A percentile compares a stretch with the other conserved stretches of the same genome.
These are phyloP conservation scores for Xylaria sp. DNA, from an alignment of 2,329 filamentous ascomycete species.

Conservation along the genomic window DNA sequence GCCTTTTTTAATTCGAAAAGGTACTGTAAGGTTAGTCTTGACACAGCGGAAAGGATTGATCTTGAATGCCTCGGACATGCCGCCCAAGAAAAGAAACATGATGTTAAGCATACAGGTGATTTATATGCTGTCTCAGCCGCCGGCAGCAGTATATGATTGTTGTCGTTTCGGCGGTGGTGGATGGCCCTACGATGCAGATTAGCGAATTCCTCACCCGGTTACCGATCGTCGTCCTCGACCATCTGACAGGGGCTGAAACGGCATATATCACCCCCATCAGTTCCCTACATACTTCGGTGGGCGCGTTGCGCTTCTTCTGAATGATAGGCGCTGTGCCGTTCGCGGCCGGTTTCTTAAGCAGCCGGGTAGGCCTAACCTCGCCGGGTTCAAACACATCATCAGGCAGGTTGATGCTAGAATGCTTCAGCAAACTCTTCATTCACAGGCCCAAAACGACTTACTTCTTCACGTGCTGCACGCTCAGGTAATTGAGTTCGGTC, in stretches of 20 bases:
- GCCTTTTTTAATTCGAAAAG: not conserved
- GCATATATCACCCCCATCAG: slow-evolving; percentile 33
- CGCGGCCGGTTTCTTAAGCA: slow-evolving; percentile 54
- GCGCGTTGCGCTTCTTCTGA: slow-evolving; percentile 55
- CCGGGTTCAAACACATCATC: slow-evolving; percentile 86
- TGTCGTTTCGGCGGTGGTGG: slow-evolving; percentile 43
- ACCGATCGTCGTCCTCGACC: slow-evolving; percentile 23
- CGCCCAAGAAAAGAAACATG: not conserved
- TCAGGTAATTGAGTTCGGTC: slow-evolving; percentile 75
- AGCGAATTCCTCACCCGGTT: slow-evolving; percentile 30
- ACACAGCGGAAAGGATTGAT: slow-evolving; percentile 5
- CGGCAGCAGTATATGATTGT: slow-evolving; percentile 39
- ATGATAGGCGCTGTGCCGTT: slow-evolving; percentile 44
- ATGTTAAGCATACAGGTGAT: slow-evolving; percentile 2
- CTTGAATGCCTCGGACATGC: slow-evolving; percentile 12
- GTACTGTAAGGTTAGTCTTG: slow-evolving; percentile 24
- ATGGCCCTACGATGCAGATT: slow-evolving; percentile 36
- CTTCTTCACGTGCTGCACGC: slow-evolving; percentile 85
- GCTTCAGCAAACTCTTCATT: slow-evolving; percentile 30
- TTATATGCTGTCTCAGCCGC: slow-evolving; percentile 35
- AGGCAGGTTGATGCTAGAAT: slow-evolving; percentile 78
- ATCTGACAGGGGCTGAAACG: slow-evolving; percentile 32
- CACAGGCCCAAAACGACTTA: slow-evolving; percentile 52
- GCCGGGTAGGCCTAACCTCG: slow-evolving; percentile 70
- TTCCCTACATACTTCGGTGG: slow-evolving; percentile 45